A percentile compares a stretch with the other conserved stretches of the same genome.
Evolutionary conservation across 441 rosid species (phyloP).

Genomic region (Euphorbia celastroides): DNA sequence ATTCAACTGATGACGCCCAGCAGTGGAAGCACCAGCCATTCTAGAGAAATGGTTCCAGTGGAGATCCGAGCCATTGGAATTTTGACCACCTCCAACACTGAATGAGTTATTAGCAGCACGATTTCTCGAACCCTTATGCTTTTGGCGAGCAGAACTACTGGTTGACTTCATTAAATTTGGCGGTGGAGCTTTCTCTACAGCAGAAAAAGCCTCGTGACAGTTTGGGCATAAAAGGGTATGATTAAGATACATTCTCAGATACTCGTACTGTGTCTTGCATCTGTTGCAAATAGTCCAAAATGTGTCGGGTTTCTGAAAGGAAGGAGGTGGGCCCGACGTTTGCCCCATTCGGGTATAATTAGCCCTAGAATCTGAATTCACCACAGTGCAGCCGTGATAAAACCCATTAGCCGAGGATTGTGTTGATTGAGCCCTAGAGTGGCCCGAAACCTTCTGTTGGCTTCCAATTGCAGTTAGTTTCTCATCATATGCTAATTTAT

Average conservation of each 20-base stretch:
- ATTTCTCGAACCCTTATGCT: constrained; percentile 39
- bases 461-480: constrained; percentile 34
- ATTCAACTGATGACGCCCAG: constrained; percentile 40
- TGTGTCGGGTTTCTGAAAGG: constrained; percentile 40
- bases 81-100: constrained; percentile 18
- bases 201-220: constrained; percentile 62
- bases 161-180: constrained; percentile 35
- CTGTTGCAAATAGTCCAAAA: constrained; percentile 84
- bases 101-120: constrained; percentile 26
- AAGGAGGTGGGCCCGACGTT: constrained; percentile 23
- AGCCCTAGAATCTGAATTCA: constrained; percentile 27
- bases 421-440: constrained; percentile 35
- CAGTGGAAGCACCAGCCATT: constrained; percentile 26
- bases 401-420: constrained; percentile 46
- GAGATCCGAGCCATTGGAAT: constrained; percentile 24
- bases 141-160: constrained; percentile 36
- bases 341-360: constrained; percentile 22
- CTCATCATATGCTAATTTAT: constrained; percentile 52
- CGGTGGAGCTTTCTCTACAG: constrained; percentile 63
- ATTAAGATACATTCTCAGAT: constrained; percentile 64
- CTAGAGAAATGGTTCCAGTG: constrained; percentile 39
- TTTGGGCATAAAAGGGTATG: constrained; percentile 74
- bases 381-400: constrained; percentile 30
- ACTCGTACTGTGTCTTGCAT: constrained; percentile 81
- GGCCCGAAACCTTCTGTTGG: constrained; percentile 33